Evolutionary conservation across 352 stramenopile species (phyloP), one percentile per base, ranked within the genome.

Genomic region (Pilasporangium apinafurcum): DNA sequence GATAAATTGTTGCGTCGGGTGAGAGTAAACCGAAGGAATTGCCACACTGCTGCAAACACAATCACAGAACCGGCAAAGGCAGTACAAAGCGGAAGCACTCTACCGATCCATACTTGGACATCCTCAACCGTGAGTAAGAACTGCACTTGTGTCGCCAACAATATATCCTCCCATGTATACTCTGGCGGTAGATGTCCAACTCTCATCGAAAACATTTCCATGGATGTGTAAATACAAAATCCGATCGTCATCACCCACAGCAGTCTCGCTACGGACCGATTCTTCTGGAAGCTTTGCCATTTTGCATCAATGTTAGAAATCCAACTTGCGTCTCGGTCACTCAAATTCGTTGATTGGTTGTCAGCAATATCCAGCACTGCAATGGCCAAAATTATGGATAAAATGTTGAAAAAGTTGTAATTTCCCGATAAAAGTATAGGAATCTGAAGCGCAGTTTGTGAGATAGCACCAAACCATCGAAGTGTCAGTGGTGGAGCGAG

Each of bases 331-430:
- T 37, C 8, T 39, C 43, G 1, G 8, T 20, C 25, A 8, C 34
- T 7, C 33, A 22, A 51, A 5, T 9, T 14, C n/a, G 22, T 5
- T 16, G 32, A 51, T 22, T 20, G 21, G 16, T 24, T 6, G 24
- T 20, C 25, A n/a, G n/a, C n/a, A 1, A 61, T 18, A 26, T 83
- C 66, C n/a, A 83, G 36, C 26, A 68, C 26, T 8, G 60, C 30
- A 6, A 57, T 35, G 10, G 63, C 65, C 34, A 80, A 32, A 8
- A 71, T 22, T 9, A 90, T 65, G 0, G 91, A 96, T 31, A 97
- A 62, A 5, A 96, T 5, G 60, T 98, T 98, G 72, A 97, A 97
- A 43, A 95, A 97, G 39, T 93, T 97, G 68, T 97, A 97, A 60
- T 95, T 97, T 5, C 92, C 89, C 10, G 86, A 96, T 20, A 87